These are phyloP conservation scores for Trametes gibbosa DNA, from an alignment of 768 basidiomycete species.

Conservation along the genomic window DNA sequence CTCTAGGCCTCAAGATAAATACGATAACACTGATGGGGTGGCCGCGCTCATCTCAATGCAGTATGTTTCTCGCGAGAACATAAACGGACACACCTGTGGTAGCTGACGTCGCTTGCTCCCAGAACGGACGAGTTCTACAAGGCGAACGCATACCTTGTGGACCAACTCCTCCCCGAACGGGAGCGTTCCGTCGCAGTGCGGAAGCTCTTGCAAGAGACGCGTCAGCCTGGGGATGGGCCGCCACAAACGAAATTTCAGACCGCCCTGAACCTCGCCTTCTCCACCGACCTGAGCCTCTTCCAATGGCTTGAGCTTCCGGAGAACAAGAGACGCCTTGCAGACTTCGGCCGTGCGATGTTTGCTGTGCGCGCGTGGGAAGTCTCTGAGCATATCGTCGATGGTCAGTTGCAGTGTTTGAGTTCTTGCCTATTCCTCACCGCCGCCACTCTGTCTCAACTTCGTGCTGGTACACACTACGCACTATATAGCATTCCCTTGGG, in stretches of 20 bases:
- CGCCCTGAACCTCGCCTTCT: conserved; percentile 11
- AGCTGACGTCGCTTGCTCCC: not conserved
- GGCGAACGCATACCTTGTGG: not conserved
- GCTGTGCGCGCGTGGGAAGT: conserved; percentile 44
- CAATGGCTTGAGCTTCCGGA: conserved; percentile 64
- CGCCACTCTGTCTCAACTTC: too few relatives aligned
- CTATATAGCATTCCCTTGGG: conserved; percentile 18
- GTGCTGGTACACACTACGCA: not conserved
- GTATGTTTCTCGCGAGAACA: conserved; percentile 36
- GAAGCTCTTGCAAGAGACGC: not conserved
- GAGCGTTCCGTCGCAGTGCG: conserved; percentile 2
- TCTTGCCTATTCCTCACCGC: too few relatives aligned
- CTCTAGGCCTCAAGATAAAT: conserved; percentile 58
- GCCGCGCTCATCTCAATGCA: conserved; percentile 66
- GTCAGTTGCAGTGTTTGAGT: not conserved
- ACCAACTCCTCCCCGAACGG: conserved; percentile 9
- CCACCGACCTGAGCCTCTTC: conserved; percentile 9
- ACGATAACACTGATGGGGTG: conserved; percentile 58
- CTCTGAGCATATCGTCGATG: conserved; percentile 2
- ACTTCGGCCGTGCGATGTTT: conserved; percentile 71
- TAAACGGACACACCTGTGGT: not conserved
- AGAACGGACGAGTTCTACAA: conserved; percentile 11
- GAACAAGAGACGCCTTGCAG: conserved; percentile 43
- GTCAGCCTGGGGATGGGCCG: not conserved
- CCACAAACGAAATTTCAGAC: not conserved